These are phyloP conservation scores for Naganishia vishniacii DNA, from an alignment of 768 basidiomycete genomes.

Conservation along the genomic window DNA sequence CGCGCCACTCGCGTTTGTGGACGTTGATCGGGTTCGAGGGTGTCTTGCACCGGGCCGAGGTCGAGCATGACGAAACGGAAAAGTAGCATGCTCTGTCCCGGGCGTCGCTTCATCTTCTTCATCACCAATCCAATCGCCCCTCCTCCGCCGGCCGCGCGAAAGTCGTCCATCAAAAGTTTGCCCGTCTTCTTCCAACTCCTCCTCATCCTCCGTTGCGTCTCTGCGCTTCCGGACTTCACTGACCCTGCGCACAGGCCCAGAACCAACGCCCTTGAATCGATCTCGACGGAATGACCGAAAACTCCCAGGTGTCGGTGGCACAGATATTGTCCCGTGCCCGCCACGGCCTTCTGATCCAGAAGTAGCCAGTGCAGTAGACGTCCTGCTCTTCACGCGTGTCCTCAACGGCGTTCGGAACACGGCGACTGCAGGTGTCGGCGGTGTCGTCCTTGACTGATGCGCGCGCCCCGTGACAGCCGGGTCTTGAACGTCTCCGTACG, in stretches of 20 bases:
- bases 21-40: background rate
- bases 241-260: too few relatives aligned
- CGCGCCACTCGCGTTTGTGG: background rate
- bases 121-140: background rate
- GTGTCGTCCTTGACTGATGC: background rate
- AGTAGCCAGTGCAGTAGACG: background rate
- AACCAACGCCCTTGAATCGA: too few relatives aligned
- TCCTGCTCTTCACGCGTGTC: background rate
- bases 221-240: too few relatives aligned
- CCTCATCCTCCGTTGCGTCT: background rate
- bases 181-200: background rate
- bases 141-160: background rate
- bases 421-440: background rate
- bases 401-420: background rate
- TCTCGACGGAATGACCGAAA: conserved; percentile 14
- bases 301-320: background rate
- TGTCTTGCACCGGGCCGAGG: background rate
- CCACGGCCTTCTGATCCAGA: too few relatives aligned
- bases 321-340: background rate
- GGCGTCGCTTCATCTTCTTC: background rate
- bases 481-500: background rate
- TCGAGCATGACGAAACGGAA: background rate
- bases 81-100: background rate
- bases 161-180: too few relatives aligned
- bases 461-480: background rate